Percentiles rank a stretch among this genome's conserved stretches.
phyloP scores from a whole-genome alignment of 2,329 filamentous ascomycete genomes.

The Sarocladiaceae sp. region DNA sequence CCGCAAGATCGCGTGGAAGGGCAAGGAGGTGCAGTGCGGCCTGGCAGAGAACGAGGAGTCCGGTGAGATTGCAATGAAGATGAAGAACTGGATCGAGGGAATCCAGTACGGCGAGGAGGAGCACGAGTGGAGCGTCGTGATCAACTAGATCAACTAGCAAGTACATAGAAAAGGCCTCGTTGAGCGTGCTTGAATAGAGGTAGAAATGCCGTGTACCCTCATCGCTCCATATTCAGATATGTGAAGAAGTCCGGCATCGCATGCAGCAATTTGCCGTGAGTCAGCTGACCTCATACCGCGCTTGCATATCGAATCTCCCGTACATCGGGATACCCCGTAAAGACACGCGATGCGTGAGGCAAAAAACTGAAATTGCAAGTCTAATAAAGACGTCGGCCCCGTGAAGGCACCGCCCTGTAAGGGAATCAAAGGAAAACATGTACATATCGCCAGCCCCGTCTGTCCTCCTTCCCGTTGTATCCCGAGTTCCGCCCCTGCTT shows the following conservation, averaged over 20 bases:
- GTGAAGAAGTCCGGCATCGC: no score
- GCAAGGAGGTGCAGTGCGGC: slow-evolving; percentile 74
- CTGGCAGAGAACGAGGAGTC: slow-evolving; percentile 76
- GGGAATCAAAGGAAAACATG: slow-evolving; percentile 9
- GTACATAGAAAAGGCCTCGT: slow-evolving; percentile 4
- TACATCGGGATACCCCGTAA: no score
- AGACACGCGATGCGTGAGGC: no score
- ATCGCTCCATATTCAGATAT: no score
- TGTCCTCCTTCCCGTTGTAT: neutral
- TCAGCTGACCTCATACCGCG: no score
- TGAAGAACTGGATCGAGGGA: slow-evolving; percentile 95
- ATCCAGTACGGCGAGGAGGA: slow-evolving; percentile 94
- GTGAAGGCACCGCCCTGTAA: slow-evolving; percentile 4
- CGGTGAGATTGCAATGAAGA: slow-evolving; percentile 73
- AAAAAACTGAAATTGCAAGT: slow-evolving; percentile 7
- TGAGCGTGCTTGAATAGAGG: no score
- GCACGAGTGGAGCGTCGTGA: slow-evolving; percentile 73
- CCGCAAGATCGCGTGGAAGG: slow-evolving; percentile 83
- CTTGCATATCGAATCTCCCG: no score
- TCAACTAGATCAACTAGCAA: slow-evolving; percentile 9
- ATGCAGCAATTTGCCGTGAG: no score
- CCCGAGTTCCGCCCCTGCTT: no score
- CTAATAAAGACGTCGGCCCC: slow-evolving; percentile 8
- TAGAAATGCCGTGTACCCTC: no score
- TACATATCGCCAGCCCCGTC: slow-evolving; percentile 2